Evolutionary conservation across 495 filamentous ascomycete genomes (phyloP).

Genomic region (Aspergillus egyptiacus): DNA sequence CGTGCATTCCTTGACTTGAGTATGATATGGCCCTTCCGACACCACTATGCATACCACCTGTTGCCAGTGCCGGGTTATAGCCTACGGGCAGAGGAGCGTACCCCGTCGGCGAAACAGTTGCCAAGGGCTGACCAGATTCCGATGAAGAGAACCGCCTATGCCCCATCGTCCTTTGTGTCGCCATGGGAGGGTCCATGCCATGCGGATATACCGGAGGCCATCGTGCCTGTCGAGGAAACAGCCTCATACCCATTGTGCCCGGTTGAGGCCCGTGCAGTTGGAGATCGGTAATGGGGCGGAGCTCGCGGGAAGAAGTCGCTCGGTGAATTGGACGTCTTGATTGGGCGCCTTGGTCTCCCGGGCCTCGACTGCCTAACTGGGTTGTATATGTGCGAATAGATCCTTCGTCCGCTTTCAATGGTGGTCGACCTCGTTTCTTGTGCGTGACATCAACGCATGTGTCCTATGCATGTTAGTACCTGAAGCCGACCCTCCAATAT

Average conservation of each 20-base stretch:
- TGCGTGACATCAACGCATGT: slow-evolving; percentile 93
- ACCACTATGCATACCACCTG: slow-evolving; percentile 21
- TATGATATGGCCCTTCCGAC: slow-evolving; percentile 31
- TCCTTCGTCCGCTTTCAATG: slow-evolving; percentile 75
- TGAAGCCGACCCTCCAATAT: too few relatives aligned
- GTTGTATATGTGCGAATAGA: slow-evolving; percentile 33
- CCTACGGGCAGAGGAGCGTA: slow-evolving; percentile 25
- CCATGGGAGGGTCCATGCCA: slow-evolving; percentile 27
- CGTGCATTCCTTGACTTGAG: slow-evolving; percentile 24
- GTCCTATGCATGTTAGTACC: slow-evolving; percentile 35
- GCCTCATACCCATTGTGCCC: slow-evolving; percentile 20
- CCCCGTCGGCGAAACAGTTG: slow-evolving; percentile 25
- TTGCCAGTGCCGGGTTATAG: slow-evolving; percentile 29
- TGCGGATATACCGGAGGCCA: slow-evolving; percentile 38
- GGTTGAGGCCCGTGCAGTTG: slow-evolving; percentile 25
- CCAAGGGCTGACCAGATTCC: slow-evolving; percentile 26
- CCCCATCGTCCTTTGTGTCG: slow-evolving; percentile 23
- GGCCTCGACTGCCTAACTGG: slow-evolving; percentile 25
- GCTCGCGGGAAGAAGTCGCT: slow-evolving; percentile 39
- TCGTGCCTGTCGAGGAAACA: slow-evolving; percentile 24
- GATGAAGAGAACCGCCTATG: slow-evolving; percentile 39
- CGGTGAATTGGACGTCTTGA: slow-evolving; percentile 32
- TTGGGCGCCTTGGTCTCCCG: slow-evolving; percentile 24
- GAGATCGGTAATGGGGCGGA: slow-evolving; percentile 42
- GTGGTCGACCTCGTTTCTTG: slow-evolving; percentile 90